A percentile compares a stretch with the other conserved stretches of the same genome.
Evolutionary conservation across 1,284 basidiomycete species (phyloP).

Genomic region (Ceratobasidium sp.): DNA sequence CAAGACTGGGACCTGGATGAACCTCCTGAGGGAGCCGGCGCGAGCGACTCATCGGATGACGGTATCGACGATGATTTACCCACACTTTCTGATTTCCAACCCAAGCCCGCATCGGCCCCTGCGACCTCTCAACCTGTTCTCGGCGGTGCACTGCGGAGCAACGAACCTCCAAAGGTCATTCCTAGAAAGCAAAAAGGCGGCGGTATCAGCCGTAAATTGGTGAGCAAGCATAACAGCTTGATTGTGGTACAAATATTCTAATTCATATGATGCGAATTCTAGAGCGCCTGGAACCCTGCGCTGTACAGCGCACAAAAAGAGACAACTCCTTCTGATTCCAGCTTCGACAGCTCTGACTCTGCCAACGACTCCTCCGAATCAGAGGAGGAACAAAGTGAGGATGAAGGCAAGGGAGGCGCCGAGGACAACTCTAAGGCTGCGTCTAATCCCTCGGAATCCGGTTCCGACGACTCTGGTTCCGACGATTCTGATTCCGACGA

Average conservation of each 20-base stretch:
- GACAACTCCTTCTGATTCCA: constrained; percentile 62
- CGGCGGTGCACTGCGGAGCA: constrained; percentile 5
- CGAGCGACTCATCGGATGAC: neutral
- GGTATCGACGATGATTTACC: neutral
- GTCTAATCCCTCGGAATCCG: constrained; percentile 11
- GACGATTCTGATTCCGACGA: neutral
- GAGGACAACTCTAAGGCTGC: constrained; percentile 16
- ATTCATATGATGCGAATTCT: neutral
- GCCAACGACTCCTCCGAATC: constrained; percentile 55
- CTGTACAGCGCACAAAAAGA: constrained; percentile 14
- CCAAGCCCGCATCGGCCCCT: neutral
- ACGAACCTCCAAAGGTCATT: constrained; percentile 8
- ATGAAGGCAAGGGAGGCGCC: constrained; percentile 30
- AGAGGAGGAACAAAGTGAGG: constrained; percentile 40
- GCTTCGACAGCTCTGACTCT: constrained; percentile 77
- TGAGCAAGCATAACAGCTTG: neutral
- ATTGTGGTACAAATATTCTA: neutral
- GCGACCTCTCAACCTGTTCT: constrained; percentile 4
- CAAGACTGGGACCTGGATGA: constrained; percentile 52
- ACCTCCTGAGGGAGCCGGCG: neutral
- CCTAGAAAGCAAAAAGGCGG: constrained; percentile 16
- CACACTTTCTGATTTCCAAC: neutral
- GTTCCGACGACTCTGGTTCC: constrained; percentile 3
- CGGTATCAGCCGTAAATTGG: constrained; percentile 16
- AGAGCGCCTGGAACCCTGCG: constrained; percentile 33